Evolutionary conservation across 768 basidiomycete species (phyloP).

Genomic region (Leccinum variicolor): DNA sequence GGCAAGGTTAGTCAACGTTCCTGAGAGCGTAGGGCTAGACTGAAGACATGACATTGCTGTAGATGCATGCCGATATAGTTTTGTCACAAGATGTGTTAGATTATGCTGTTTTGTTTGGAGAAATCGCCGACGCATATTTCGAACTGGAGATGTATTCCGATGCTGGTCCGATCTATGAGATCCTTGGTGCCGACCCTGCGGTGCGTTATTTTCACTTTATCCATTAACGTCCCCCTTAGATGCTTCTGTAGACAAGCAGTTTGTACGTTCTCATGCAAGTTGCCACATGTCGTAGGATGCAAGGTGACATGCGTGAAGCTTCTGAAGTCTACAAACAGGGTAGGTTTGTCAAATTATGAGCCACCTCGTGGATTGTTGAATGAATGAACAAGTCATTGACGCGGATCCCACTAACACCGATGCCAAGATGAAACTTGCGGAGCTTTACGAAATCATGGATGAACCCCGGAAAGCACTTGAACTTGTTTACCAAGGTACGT

Average conservation of each 20-base stretch:
- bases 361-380: slow-evolving; percentile 17
- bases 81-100: slow-evolving; percentile 69
- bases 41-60: background rate
- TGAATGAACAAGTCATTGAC: slow-evolving; percentile 51
- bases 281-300: slow-evolving; percentile 75
- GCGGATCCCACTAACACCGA: slow-evolving; percentile 76
- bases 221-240: background rate
- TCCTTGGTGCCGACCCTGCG: slow-evolving; percentile 68
- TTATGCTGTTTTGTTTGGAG: slow-evolving; percentile 74
- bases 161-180: slow-evolving; percentile 77
- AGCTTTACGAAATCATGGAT: slow-evolving; percentile 81
- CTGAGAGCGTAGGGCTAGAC: background rate
- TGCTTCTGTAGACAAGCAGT: slow-evolving; percentile 60
- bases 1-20: slow-evolving; percentile 56
- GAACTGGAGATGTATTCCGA: slow-evolving; percentile 65
- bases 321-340: slow-evolving; percentile 82
- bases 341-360: slow-evolving; percentile 29
- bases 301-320: slow-evolving; percentile 73
- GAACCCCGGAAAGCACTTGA: slow-evolving; percentile 80
- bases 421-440: slow-evolving; percentile 86
- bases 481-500: slow-evolving; percentile 57
- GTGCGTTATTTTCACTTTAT: slow-evolving; percentile 40
- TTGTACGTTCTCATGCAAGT: slow-evolving; percentile 71
- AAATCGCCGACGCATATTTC: slow-evolving; percentile 85
- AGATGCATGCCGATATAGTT: slow-evolving; percentile 79